Evolutionary conservation across 768 basidiomycete genomes (phyloP).

Genomic region (Tricholoma sp.): DNA sequence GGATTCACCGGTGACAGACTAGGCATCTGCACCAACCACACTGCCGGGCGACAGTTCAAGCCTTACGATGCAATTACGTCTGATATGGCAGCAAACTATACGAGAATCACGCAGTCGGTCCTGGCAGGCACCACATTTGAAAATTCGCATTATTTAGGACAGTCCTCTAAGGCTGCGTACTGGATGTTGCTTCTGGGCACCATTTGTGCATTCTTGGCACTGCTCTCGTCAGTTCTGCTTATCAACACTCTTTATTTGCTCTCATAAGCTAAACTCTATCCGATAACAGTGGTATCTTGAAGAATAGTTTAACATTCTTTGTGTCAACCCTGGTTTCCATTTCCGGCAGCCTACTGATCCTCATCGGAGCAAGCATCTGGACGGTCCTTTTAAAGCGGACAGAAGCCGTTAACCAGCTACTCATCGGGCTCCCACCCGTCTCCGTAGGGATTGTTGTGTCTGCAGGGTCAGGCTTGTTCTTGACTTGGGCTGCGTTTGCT

Average conservation of each 20-base stretch:
- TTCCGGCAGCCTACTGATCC: conserved; percentile 53
- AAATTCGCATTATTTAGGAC: conserved; percentile 57
- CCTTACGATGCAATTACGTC: conserved; percentile 61
- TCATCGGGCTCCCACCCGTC: conserved; percentile 34
- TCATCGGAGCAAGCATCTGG: conserved; percentile 74
- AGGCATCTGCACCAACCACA: conserved; percentile 62
- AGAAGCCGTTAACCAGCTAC: conserved; percentile 49
- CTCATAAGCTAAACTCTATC: neutral
- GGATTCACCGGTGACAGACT: conserved; percentile 56
- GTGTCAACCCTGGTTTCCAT: conserved; percentile 60
- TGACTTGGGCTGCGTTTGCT: conserved; percentile 74
- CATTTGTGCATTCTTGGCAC: conserved; percentile 56
- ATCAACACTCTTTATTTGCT: neutral
- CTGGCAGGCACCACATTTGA: conserved; percentile 49
- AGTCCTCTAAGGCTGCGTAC: conserved; percentile 64
- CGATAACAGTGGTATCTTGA: conserved; percentile 54
- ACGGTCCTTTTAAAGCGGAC: conserved; percentile 66
- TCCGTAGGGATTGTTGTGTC: conserved; percentile 61
- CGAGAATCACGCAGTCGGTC: conserved; percentile 47
- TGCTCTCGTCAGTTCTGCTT: conserved; percentile 51
- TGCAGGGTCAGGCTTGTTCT: conserved; percentile 54
- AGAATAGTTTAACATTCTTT: conserved; percentile 62
- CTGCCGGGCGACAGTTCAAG: conserved; percentile 52
- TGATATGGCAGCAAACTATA: conserved; percentile 67
- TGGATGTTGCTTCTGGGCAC: conserved; percentile 73